These are phyloP conservation scores for Gilbertella persicaria DNA, from an alignment of 371 early-diverging fungal species.

Conservation along the genomic window DNA sequence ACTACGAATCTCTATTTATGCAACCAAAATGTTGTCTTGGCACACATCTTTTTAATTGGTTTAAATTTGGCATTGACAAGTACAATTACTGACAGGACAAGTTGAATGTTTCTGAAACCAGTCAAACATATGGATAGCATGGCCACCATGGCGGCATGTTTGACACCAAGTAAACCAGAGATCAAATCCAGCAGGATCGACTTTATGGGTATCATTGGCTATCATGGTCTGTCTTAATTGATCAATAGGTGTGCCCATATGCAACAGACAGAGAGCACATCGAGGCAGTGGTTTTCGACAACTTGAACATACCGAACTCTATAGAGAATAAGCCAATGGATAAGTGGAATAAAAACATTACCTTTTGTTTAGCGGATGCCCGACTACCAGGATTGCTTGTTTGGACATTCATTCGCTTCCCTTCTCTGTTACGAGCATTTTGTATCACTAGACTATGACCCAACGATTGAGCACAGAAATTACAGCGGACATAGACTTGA, in stretches of 20 bases:
- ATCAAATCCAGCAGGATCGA: conserved; percentile 72
- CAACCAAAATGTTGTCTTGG: not conserved
- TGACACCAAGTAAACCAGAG: conserved; percentile 98
- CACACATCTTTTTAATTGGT: not conserved
- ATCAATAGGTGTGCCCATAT: conserved; percentile 80
- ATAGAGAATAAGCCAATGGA: conserved; percentile 3
- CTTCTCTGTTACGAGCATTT: conserved; percentile 57
- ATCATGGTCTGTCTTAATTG: conserved; percentile 44
- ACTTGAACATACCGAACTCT: conserved; percentile 78
- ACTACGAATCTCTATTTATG: not conserved
- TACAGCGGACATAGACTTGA: conserved; percentile 89
- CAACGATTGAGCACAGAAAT: conserved; percentile 83
- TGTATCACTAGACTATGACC: conserved; percentile 64
- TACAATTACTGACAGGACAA: conserved; percentile 92
- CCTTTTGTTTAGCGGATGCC: conserved; percentile 48
- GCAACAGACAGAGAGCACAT: conserved; percentile 90
- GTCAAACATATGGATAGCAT: conserved; percentile 82
- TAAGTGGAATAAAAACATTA: conserved; percentile 16
- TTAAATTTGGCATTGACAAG: conserved; percentile 62
- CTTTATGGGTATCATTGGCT: conserved; percentile 45
- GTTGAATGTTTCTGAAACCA: conserved; percentile 87
- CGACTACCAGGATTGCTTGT: conserved; percentile 45
- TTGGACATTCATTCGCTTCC: conserved; percentile 57
- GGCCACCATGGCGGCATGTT: conserved; percentile 95
- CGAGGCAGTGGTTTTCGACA: conserved; percentile 89